Evolutionary conservation across 2,329 filamentous ascomycete genomes (phyloP).

Genomic region (Alternaria triticina): DNA sequence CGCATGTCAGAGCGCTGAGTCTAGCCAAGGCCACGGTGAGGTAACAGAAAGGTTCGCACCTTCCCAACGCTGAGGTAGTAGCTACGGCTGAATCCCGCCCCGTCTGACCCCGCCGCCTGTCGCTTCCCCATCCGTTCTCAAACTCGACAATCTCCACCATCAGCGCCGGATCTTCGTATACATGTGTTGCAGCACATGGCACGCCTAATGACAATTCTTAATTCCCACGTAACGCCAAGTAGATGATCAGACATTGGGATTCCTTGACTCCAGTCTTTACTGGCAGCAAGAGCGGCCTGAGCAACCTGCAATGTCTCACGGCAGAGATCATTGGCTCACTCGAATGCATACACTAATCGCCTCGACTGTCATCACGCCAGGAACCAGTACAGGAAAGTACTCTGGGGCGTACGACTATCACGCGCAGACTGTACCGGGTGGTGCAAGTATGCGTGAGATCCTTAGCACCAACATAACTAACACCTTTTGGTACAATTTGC

Average conservation of each 20-base stretch:
- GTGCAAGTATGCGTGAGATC: background rate
- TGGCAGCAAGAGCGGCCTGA: background rate
- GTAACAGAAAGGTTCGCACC: background rate
- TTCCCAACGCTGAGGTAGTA: slow-evolving; percentile 5
- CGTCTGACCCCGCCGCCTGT: slow-evolving; percentile 1
- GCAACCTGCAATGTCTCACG: background rate
- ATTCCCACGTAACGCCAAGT: background rate
- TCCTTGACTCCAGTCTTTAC: background rate
- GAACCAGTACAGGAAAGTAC: background rate
- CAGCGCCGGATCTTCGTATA: background rate
- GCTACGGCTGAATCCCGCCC: background rate
- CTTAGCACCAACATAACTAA: background rate
- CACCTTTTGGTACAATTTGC: background rate
- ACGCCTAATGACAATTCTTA: background rate
- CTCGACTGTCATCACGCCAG: background rate
- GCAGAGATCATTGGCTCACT: background rate
- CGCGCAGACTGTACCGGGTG: background rate
- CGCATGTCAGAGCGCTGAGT: background rate
- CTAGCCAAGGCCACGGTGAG: background rate
- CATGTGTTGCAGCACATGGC: background rate
- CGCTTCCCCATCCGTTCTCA: slow-evolving; percentile 1
- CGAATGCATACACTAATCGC: background rate
- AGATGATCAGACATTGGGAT: background rate
- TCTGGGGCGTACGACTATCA: background rate
- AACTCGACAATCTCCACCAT: background rate